phyloP scores from a whole-genome alignment of 257 asterid species.

The Lantana camara region DNA sequence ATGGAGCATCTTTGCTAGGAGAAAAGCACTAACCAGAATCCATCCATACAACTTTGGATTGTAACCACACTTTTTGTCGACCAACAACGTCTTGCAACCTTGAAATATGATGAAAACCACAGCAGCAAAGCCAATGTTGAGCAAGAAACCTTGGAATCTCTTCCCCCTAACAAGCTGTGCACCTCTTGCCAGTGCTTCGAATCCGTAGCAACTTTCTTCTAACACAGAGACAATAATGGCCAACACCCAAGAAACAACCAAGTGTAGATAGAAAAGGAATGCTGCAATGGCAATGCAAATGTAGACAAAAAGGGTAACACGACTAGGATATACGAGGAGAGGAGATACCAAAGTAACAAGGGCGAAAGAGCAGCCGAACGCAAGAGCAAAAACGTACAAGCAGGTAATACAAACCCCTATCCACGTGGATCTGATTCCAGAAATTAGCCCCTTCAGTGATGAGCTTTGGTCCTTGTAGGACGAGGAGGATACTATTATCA shows the following conservation, averaged over 20 bases:
- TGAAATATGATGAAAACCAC: constrained; percentile 15
- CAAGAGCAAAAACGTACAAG: constrained; percentile 36
- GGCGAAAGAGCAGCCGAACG: constrained; percentile 29
- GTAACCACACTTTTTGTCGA: no score
- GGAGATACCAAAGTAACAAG: constrained; percentile 20
- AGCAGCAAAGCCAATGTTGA: constrained; percentile 28
- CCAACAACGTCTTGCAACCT: no score
- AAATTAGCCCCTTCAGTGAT: constrained; percentile 29
- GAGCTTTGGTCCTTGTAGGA: constrained; percentile 31
- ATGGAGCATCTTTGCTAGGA: constrained; percentile 34
- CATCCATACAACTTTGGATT: constrained; percentile 12
- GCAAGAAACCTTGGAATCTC: constrained; percentile 44
- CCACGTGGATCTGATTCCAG: constrained; percentile 31
- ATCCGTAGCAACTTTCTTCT: no score
- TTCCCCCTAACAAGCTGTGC: constrained; percentile 45
- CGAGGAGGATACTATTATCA: constrained; percentile 34
- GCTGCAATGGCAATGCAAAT: constrained; percentile 19
- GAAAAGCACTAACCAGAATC: constrained; percentile 13
- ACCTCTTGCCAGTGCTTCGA: constrained; percentile 34
- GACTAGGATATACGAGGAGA: constrained; percentile 16
- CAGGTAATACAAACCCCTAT: constrained; percentile 43
- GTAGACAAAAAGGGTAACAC: constrained; percentile 1
- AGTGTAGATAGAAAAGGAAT: constrained; percentile 29
- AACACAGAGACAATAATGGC: no score
- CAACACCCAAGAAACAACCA: constrained; percentile 6